Evolutionary conservation across 805 yeast species (phyloP).

Genomic region (Candida silvicultrix): DNA sequence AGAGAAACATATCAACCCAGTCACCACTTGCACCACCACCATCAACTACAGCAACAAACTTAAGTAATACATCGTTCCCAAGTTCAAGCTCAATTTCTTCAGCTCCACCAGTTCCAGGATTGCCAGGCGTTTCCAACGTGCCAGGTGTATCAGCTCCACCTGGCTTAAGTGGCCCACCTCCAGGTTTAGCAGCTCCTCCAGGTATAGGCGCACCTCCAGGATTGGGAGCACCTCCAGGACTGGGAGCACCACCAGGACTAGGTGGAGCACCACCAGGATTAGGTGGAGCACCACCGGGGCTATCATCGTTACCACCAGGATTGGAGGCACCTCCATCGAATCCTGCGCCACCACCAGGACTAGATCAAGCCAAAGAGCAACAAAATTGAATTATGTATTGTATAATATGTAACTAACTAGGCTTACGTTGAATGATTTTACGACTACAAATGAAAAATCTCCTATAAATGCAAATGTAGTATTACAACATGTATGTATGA

Average conservation of each 20-base stretch:
- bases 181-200: constrained; percentile 12
- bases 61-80: neutral
- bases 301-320: constrained; percentile 24
- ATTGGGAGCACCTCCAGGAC: neutral
- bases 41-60: neutral
- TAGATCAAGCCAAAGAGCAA: constrained; percentile 10
- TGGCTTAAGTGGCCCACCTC: constrained; percentile 9
- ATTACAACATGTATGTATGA: neutral
- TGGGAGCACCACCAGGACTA: constrained; percentile 17
- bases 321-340: constrained; percentile 18
- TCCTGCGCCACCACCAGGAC: constrained; percentile 17
- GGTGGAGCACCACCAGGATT: constrained; percentile 11
- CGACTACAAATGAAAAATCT: too few species aligned
- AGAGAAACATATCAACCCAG: constrained; percentile 5
- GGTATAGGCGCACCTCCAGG: constrained; percentile 8
- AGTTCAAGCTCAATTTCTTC: constrained; percentile 3
- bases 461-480: neutral
- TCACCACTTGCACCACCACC: constrained; percentile 4
- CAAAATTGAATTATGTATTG: constrained; percentile 1
- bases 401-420: neutral
- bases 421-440: neutral
- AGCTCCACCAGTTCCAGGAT: constrained; percentile 4
- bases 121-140: constrained; percentile 4
- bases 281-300: constrained; percentile 24
- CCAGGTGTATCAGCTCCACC: constrained; percentile 14